Evolutionary conservation across 371 early-diverging fungal genomes (phyloP), one percentile per base, ranked within the genome.

Genomic region (Lichtheimia ornata): DNA sequence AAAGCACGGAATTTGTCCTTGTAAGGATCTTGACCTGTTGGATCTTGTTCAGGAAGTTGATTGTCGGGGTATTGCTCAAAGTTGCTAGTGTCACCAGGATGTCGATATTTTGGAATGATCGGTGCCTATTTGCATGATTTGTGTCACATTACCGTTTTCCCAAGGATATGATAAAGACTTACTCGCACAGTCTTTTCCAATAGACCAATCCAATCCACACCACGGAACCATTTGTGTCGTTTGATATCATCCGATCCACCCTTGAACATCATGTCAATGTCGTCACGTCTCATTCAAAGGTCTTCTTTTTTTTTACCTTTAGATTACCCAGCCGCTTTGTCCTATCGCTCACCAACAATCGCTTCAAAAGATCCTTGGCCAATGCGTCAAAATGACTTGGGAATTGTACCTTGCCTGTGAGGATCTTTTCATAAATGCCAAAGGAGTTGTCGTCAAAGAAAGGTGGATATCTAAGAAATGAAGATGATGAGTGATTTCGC

Each of bases 371-470:
- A 69, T 94, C 93, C 59, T 88, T 89, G 22, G 92, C 89, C 17
- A 78, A 50, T 7, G 76, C 71, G 63, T 94, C 93, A 64, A 94
- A 85, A 71, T 88, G 85, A 4, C 82, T 69, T 1, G 94, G 94
- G 62, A 89, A 94, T 17, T 78, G 79, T 35, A 92, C 82, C 53
- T 85, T 84, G 14, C 89, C 88, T 25, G 78, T 82, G 55, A 92
- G 74, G 53, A 96, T 94, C 71, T 88, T 89, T 66, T 92, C 92
- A 69, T 93, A 94, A 63, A 92, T 91, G 15, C 89, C 90, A 69
- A 90, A 90, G 13, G 91, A 91, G 53, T 94, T 96, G 61, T 97
- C 96, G 70, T 97, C 99, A 75, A 93, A 95, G 80, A 97, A 98
- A 4, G 99, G 99, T 25, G 98, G 97, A 65, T 94, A 59, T 11